Conservation (phyloP, 257 asterid genomes). For the Salvia miltiorrhiza region DNA sequence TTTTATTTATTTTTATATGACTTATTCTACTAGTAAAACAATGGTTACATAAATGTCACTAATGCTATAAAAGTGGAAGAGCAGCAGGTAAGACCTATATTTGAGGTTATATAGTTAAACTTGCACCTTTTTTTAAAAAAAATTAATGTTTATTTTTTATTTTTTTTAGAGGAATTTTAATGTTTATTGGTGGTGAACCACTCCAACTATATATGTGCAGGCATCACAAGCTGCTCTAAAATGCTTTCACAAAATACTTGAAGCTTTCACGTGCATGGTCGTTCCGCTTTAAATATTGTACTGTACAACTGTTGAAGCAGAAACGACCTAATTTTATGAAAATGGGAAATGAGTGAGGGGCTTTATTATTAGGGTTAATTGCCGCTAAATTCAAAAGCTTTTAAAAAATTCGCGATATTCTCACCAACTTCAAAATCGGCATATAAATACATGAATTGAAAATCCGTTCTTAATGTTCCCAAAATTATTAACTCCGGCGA, state of each 20-base stretch:
- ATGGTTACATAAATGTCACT: background rate
- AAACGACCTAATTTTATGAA: constrained; percentile 8
- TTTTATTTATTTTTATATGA: too few species aligned
- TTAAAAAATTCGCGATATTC: too few species aligned
- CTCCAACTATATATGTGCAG: constrained; percentile 11
- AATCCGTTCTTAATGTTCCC: too few species aligned
- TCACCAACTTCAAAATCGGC: too few species aligned
- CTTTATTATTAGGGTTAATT: background rate
- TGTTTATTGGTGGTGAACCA: constrained; percentile 16
- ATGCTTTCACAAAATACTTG: too few species aligned
- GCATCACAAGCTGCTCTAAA: too few species aligned
- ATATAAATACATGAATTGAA: too few species aligned
- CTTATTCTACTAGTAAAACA: background rate
- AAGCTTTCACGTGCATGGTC: constrained; percentile 37
- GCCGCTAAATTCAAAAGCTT: too few species aligned
- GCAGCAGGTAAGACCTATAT: background rate
- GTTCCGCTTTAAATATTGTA: constrained; percentile 21
- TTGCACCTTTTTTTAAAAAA: background rate
- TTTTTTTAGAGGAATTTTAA: background rate
- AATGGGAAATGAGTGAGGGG: constrained; percentile 7
- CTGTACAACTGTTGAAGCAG: constrained; percentile 19
- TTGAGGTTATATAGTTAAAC: background rate
- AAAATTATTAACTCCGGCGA: too few species aligned
- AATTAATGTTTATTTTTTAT: too few species aligned
- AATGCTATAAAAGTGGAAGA: background rate